Evolutionary conservation across 257 asterid species (phyloP).

Genomic region (Solanum boliviense): DNA sequence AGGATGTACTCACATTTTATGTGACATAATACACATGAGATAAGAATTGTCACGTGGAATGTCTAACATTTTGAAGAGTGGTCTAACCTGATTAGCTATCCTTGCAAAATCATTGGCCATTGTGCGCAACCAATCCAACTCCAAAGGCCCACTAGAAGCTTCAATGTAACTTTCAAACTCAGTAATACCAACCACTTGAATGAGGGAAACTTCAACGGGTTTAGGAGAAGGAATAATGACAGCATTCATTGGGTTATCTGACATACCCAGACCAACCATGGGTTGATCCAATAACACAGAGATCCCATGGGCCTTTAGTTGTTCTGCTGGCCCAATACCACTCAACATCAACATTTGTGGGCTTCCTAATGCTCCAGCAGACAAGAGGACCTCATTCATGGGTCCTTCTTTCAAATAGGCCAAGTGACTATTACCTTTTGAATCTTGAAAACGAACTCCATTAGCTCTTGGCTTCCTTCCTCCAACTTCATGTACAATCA

Average conservation of each 20-base stretch:
- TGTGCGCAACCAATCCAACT: slow-evolving; percentile 21
- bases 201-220: slow-evolving; percentile 42
- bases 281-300: slow-evolving; percentile 26
- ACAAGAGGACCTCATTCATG: slow-evolving; percentile 39
- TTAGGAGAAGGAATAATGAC: slow-evolving; percentile 41
- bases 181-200: slow-evolving; percentile 55
- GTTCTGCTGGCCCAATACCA: slow-evolving; percentile 36
- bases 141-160: slow-evolving; percentile 41
- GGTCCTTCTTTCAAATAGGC: slow-evolving; percentile 32
- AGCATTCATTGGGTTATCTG: slow-evolving; percentile 72
- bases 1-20: no score
- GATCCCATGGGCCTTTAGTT: slow-evolving; percentile 13
- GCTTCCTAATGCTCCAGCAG: slow-evolving; percentile 89
- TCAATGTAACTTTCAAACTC: slow-evolving; percentile 45
- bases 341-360: slow-evolving; percentile 72
- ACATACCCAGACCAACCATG: slow-evolving; percentile 66
- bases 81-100: slow-evolving; percentile 37
- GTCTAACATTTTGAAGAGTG: neutral
- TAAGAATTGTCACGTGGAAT: neutral
- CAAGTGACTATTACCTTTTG: slow-evolving; percentile 28
- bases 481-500: neutral
- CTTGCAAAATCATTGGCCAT: slow-evolving; percentile 12
- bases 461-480: slow-evolving; percentile 28
- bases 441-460: slow-evolving; percentile 53
- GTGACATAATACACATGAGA: no score